phyloP scores from a whole-genome alignment of 306 rosid genomes.

The Senna siamea region DNA sequence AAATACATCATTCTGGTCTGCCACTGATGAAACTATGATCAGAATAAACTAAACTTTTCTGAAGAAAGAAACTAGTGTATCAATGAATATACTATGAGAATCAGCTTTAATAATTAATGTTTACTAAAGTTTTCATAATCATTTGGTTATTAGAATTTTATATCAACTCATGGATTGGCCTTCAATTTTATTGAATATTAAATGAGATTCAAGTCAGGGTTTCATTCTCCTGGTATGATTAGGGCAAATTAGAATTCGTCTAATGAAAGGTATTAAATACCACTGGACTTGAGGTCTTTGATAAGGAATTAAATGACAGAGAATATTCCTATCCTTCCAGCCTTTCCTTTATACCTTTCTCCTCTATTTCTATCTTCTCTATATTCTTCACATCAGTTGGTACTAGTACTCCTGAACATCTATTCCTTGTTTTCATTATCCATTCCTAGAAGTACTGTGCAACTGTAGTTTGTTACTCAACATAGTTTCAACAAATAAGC shows the following conservation, averaged over 20 bases:
- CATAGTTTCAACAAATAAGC: conserved; percentile 24
- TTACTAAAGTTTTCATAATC: neutral
- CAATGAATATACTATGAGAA: conserved; percentile 3
- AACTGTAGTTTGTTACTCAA: conserved; percentile 13
- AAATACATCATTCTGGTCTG: conserved; percentile 26
- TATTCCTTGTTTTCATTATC: conserved; percentile 24
- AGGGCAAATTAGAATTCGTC: conserved; percentile 8
- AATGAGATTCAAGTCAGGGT: conserved; percentile 30
- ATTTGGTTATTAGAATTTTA: conserved; percentile 24
- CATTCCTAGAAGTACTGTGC: conserved; percentile 11
- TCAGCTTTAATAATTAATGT: neutral
- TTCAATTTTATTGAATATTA: conserved; percentile 11
- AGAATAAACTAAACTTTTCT: neutral
- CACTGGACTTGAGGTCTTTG: conserved; percentile 18
- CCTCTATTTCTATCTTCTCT: neutral
- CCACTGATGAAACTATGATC: neutral
- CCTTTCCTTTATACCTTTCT: conserved; percentile 7
- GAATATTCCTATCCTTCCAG: conserved; percentile 7
- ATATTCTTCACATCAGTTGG: conserved; percentile 11
- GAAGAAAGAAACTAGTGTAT: neutral
- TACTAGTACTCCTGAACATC: conserved; percentile 23
- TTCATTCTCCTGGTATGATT: conserved; percentile 26
- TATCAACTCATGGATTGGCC: conserved; percentile 21
- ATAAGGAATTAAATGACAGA: conserved; percentile 29
- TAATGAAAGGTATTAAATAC: conserved; percentile 1